A percentile compares a stretch with the other conserved stretches of the same genome.
phyloP scores from a whole-genome alignment of 441 rosid genomes.

The Jatropha podagrica region DNA sequence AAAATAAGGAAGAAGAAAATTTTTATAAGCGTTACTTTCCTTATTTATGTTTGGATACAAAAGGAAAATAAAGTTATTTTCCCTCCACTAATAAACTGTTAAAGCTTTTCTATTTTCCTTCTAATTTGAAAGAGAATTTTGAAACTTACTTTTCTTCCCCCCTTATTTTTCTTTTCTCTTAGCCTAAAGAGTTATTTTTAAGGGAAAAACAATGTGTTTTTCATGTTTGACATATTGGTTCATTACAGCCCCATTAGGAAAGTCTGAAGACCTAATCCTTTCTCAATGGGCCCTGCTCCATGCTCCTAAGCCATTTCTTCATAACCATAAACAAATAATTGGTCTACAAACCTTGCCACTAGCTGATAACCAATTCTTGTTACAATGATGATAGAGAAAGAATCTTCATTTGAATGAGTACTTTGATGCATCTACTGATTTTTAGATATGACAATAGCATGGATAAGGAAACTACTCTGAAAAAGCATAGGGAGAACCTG shows the following conservation, averaged over 20 bases:
- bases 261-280: background rate
- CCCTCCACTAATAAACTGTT: no score
- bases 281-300: background rate
- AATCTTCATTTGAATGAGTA: background rate
- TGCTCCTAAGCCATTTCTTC: background rate
- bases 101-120: no score
- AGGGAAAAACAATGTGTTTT: no score
- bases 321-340: background rate
- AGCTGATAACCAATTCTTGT: background rate
- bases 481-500: slow-evolving; percentile 48
- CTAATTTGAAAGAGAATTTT: no score
- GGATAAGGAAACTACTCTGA: slow-evolving; percentile 8
- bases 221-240: background rate
- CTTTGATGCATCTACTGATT: background rate
- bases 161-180: no score
- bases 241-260: background rate
- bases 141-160: no score
- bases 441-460: background rate
- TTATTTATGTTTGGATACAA: no score
- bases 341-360: background rate
- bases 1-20: no score
- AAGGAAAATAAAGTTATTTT: no score
- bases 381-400: background rate
- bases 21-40: no score
- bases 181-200: no score